phyloP scores from a whole-genome alignment of 495 filamentous ascomycete genomes.

The Platismatia glauca region DNA sequence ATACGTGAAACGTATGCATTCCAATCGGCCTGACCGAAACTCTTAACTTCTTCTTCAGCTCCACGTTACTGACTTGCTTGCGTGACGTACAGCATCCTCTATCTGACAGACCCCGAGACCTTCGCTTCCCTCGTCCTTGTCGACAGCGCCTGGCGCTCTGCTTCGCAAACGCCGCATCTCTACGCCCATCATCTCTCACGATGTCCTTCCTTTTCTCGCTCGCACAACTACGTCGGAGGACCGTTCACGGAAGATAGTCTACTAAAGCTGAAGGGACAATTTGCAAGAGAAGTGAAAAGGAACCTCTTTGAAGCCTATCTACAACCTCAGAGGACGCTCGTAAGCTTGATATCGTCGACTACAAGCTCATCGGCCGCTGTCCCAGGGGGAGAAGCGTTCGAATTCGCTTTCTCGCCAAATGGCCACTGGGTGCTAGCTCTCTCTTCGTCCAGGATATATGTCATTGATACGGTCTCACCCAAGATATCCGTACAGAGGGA shows the following conservation, averaged over 20 bases:
- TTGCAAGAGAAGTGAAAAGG: conserved; percentile 60
- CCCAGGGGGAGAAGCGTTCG: conserved; percentile 77
- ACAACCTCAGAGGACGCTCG: conserved; percentile 56
- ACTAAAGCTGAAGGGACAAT: conserved; percentile 52
- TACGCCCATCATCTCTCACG: conserved; percentile 68
- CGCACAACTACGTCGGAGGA: conserved; percentile 37
- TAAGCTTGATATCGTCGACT: conserved; percentile 73
- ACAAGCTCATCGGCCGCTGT: conserved; percentile 70
- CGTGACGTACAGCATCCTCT: conserved; percentile 54
- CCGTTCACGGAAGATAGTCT: conserved; percentile 46
- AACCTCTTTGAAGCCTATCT: conserved; percentile 75
- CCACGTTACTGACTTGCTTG: conserved; percentile 9
- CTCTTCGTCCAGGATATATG: conserved; percentile 78
- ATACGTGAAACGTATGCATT: conserved; percentile 20
- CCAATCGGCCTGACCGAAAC: background rate
- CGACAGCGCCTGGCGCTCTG: conserved; percentile 65
- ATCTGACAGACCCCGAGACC: conserved; percentile 61
- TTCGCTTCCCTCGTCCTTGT: conserved; percentile 80
- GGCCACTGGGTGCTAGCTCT: conserved; percentile 68
- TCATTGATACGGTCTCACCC: conserved; percentile 55
- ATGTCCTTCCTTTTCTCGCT: conserved; percentile 59
- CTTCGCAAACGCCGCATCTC: conserved; percentile 61
- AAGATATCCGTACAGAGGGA: conserved; percentile 59
- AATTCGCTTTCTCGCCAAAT: conserved; percentile 67
- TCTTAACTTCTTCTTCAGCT: background rate